These are phyloP conservation scores for Euclidium syriacum DNA, from an alignment of 345 rosid genomes.

Conservation along the genomic window DNA sequence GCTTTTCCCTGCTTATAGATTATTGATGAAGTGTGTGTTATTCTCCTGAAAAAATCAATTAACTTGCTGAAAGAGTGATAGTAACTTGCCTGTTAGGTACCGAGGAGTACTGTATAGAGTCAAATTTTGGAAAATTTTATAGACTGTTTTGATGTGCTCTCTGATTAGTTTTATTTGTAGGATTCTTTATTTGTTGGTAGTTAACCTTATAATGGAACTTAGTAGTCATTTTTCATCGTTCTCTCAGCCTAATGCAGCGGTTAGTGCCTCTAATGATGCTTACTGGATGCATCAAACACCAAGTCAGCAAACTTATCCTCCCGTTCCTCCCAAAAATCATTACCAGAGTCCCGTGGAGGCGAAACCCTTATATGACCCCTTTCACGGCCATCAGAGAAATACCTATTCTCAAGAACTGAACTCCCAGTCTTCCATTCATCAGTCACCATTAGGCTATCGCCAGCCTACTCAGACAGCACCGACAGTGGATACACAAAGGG, in stretches of 20 bases:
- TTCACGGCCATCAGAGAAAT: constrained; percentile 65
- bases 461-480: constrained; percentile 46
- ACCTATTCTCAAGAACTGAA: constrained; percentile 53
- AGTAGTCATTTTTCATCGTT: constrained; percentile 15
- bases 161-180: constrained; percentile 6
- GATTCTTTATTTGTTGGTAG: background rate
- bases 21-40: background rate
- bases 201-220: background rate
- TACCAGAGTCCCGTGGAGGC: constrained; percentile 58
- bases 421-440: constrained; percentile 44
- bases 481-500: constrained; percentile 54
- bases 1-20: background rate
- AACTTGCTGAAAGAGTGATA: no score
- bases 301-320: constrained; percentile 56
- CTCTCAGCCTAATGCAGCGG: constrained; percentile 60
- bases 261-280: constrained; percentile 55
- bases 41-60: background rate
- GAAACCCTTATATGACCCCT: constrained; percentile 48
- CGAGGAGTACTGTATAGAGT: background rate
- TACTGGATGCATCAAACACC: constrained; percentile 65
- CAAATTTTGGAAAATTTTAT: background rate
- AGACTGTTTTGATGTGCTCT: constrained; percentile 5
- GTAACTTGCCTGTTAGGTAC: no score
- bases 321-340: constrained; percentile 50
- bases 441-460: constrained; percentile 42